Evolutionary conservation across 345 rosid genomes (phyloP), one percentile per base, ranked within the genome.

Genomic region (Acer yangbiense): DNA sequence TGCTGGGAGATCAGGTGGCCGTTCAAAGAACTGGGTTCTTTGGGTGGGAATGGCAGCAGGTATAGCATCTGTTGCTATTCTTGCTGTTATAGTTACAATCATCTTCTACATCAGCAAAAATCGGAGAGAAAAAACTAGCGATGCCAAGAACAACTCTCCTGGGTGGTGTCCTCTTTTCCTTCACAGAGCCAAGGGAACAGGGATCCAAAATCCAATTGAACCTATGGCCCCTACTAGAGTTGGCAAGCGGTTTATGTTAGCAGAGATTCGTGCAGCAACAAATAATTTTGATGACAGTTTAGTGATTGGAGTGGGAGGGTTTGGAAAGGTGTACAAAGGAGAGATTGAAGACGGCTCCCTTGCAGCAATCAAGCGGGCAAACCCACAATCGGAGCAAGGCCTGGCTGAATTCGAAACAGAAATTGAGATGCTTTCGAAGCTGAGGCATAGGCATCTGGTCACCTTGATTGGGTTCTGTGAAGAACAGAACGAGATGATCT

Each of bases 331-430:
- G 35, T 95, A 86, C 77, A 88, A 84, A 86, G 98, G 98, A 67
- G 90, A 89, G 80, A 90, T 85, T 25, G 95, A 90, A 82, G 94
- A 93, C 72, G 94, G 97, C 64, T 81, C 88, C 0, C 87, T 89
- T 64, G 86, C 78, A 7, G 98, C 98, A n/a, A 90, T 95, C 61
- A 95, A 95, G 86, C 86, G 94, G 65, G 90, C 98, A 18, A 90
- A 94, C 65, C 98, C 98, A 6, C 98, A 89, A 67, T 95, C 98
- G 23, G 86, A 95, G 77, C 98, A 93, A 85, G 98, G 98, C 78
- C 91, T 93, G 29, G 81, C 88, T 46, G 98, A 93, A 75, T 93
- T 95, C 6, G 94, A 93, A 82, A 93, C 98, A 1, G 98, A 95
- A 85, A 95, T 95, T 25, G 92, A 91, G 82, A 89, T 92, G 98